Percentiles rank a stretch among this genome's conserved stretches.
Evolutionary conservation across 2,329 filamentous ascomycete species (phyloP).

Genomic region (Bipolaris zeicola): DNA sequence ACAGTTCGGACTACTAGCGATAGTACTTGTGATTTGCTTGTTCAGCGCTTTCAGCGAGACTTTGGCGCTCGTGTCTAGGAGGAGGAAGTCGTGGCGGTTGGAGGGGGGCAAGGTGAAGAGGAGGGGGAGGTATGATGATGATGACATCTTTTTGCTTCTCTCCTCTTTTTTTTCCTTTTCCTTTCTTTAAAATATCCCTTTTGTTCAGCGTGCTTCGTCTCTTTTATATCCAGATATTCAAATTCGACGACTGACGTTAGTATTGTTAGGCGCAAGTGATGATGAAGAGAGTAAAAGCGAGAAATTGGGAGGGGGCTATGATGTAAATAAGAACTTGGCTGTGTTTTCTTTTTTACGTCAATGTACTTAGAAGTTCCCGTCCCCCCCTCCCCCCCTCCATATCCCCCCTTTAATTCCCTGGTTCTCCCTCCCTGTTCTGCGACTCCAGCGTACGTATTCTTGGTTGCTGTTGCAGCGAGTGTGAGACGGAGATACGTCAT

Average conservation of each 20-base stretch:
- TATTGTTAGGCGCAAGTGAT: no score
- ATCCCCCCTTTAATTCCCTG: background rate
- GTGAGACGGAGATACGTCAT: background rate
- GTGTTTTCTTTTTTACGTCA: background rate
- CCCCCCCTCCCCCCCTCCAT: background rate
- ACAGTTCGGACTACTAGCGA: slow-evolving; percentile 37
- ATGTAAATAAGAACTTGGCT: background rate
- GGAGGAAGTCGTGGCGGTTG: slow-evolving; percentile 42
- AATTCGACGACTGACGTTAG: background rate
- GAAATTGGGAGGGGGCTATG: background rate
- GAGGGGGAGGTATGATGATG: slow-evolving; percentile 30
- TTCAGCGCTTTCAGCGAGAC: slow-evolving; percentile 40
- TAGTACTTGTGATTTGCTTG: slow-evolving; percentile 34
- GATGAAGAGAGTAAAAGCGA: no score
- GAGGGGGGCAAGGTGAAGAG: slow-evolving; percentile 44
- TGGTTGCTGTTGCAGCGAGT: background rate
- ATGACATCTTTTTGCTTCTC: background rate
- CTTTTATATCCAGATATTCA: background rate
- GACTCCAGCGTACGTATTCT: background rate
- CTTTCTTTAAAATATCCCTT: no score
- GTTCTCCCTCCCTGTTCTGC: background rate
- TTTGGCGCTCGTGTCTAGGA: slow-evolving; percentile 29
- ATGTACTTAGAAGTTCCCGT: background rate
- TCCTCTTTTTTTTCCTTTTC: no score
- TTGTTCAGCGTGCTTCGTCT: no score